Evolutionary conservation across 108 stramenopile genomes (phyloP).

Genomic region (Fragilaria crotonensis): DNA sequence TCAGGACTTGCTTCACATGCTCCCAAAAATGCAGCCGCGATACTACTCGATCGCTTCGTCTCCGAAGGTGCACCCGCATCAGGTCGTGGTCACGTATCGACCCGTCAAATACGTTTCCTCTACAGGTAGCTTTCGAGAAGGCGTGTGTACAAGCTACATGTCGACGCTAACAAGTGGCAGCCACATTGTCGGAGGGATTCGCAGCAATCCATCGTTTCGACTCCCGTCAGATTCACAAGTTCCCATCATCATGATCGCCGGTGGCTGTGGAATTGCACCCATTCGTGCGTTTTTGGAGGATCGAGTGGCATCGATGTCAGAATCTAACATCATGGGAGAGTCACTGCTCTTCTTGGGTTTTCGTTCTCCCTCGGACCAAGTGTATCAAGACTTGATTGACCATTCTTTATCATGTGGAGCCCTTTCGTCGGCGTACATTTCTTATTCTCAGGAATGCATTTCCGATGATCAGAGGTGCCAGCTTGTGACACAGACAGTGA

Average conservation of each 20-base stretch:
- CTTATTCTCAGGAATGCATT: constrained; percentile 26
- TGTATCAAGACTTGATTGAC: constrained; percentile 36
- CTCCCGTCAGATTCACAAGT: constrained; percentile 36
- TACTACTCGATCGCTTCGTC: constrained; percentile 72
- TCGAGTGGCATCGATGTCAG: constrained; percentile 23
- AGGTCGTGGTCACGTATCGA: constrained; percentile 43
- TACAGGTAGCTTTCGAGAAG: constrained; percentile 37
- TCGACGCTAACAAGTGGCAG: constrained; percentile 2
- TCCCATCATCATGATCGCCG: constrained; percentile 60
- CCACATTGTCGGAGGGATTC: constrained; percentile 23
- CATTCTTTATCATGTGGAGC: constrained; percentile 30
- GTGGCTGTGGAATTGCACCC: constrained; percentile 66
- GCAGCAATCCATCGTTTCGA: constrained; percentile 54
- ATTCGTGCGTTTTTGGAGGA: constrained; percentile 65
- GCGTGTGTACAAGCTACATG: constrained; percentile 40
- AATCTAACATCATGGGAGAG: constrained; percentile 18
- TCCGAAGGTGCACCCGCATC: constrained; percentile 19
- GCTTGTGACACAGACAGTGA: constrained; percentile 35
- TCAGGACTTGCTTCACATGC: constrained; percentile 52
- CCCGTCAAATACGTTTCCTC: constrained; percentile 45
- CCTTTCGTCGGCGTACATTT: constrained; percentile 30
- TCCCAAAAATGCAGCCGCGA: constrained; percentile 47
- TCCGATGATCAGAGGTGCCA: constrained; percentile 8
- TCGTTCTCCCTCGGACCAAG: constrained; percentile 48
- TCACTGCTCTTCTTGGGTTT: constrained; percentile 54